Evolutionary conservation across 192 early-diverging fungal species (phyloP).

Genomic region (Backusella sp.): DNA sequence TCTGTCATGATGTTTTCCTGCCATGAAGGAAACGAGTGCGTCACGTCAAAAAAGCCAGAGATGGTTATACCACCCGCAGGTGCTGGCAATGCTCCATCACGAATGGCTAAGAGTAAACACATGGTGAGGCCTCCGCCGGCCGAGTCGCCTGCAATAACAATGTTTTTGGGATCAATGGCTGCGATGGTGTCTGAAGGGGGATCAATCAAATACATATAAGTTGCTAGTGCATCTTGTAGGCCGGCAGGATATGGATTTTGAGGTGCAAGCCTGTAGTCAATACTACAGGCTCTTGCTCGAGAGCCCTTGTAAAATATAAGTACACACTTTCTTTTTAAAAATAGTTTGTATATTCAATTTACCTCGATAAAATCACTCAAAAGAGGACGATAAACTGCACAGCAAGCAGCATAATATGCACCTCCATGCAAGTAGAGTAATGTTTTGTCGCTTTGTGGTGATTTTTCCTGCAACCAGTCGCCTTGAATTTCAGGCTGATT

Average conservation of each 20-base stretch:
- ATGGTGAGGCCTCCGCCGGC: conserved; percentile 64
- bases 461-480: conserved; percentile 42
- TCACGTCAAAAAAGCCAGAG: conserved; percentile 65
- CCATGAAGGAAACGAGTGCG: conserved; percentile 46
- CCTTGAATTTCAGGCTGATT: conserved; percentile 23
- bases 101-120: conserved; percentile 51
- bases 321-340: background rate
- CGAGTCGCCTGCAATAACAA: conserved; percentile 69
- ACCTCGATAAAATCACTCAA: conserved; percentile 48
- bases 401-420: conserved; percentile 50
- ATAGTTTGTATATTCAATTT: background rate
- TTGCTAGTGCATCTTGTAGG: conserved; percentile 75
- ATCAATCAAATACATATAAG: conserved; percentile 65
- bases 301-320: conserved; percentile 1
- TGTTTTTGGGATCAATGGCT: conserved; percentile 48
- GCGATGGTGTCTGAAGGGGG: conserved; percentile 26
- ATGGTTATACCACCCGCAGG: conserved; percentile 54
- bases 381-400: conserved; percentile 38
- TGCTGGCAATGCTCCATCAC: conserved; percentile 51
- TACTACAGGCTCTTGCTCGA: conserved; percentile 14
- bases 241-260: conserved; percentile 78
- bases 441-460: conserved; percentile 41
- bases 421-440: conserved; percentile 80
- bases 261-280: conserved; percentile 82
- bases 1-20: conserved; percentile 31